Percentiles rank a stretch among this genome's conserved stretches.
Evolutionary conservation across 2,329 filamentous ascomycete species (phyloP).

Genomic region (Metarhizium guizhouense): DNA sequence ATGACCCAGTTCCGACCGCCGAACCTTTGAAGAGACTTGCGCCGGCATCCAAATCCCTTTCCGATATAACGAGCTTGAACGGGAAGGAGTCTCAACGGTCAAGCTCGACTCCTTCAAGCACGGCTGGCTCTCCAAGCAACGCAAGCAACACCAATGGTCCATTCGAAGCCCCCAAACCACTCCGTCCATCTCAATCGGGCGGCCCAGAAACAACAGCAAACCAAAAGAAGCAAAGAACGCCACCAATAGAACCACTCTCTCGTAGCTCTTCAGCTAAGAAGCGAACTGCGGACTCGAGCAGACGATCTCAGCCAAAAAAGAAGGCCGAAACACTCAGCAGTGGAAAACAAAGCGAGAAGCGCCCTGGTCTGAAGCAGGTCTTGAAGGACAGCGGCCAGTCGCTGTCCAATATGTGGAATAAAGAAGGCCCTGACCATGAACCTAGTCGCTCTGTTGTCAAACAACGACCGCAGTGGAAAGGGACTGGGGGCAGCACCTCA

Average conservation of each 20-base stretch:
- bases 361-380: constrained; percentile 30
- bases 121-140: constrained; percentile 3
- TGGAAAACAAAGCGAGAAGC: constrained; percentile 14
- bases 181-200: not conserved
- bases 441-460: constrained; percentile 10
- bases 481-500: constrained; percentile 5
- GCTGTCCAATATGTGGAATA: constrained; percentile 39
- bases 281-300: constrained; percentile 1
- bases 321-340: constrained; percentile 15
- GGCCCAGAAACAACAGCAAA: constrained; percentile 24
- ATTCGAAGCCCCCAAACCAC: not conserved
- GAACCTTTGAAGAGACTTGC: not conserved
- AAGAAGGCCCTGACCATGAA: constrained; percentile 27
- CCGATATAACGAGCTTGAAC: not conserved
- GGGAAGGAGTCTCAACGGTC: not conserved
- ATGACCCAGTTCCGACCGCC: constrained; percentile 7
- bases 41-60: not conserved
- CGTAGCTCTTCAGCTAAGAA: constrained; percentile 8
- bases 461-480: constrained; percentile 17
- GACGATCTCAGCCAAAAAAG: constrained; percentile 17
- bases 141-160: constrained; percentile 12
- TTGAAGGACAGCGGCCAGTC: constrained; percentile 41
- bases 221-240: constrained; percentile 36
- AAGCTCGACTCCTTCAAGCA: constrained; percentile 3
- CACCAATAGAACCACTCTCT: constrained; percentile 15